A percentile compares a stretch with the other conserved stretches of the same genome.
Conservation (phyloP, 176 grass and related monocot species). For the Poa annua region DNA sequence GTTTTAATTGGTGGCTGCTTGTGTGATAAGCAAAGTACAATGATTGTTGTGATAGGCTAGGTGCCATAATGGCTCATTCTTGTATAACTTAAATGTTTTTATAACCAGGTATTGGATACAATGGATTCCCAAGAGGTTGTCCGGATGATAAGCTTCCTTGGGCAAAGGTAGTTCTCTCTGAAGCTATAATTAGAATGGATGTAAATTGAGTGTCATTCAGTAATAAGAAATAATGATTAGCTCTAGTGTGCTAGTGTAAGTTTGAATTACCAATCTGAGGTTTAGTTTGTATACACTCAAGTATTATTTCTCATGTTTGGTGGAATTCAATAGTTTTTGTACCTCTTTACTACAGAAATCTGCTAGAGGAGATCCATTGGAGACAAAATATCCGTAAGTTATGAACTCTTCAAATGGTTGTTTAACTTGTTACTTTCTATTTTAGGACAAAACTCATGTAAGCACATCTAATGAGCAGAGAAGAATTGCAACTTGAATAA, state of each 20-base stretch:
- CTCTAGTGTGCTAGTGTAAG: background rate
- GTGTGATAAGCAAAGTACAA: background rate
- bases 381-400: constrained; percentile 96
- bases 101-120: constrained; percentile 88
- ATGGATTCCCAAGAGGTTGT: constrained; percentile 99
- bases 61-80: background rate
- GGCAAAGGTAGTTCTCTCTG: constrained; percentile 71
- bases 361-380: constrained; percentile 70
- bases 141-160: constrained; percentile 96
- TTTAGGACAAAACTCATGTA: background rate
- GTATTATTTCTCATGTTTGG: background rate
- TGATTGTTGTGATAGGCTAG: background rate
- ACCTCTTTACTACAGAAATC: constrained; percentile 74
- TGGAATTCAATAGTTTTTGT: background rate
- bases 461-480: background rate
- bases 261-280: background rate
- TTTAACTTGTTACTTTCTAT: background rate
- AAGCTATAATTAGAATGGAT: background rate
- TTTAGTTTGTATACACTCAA: constrained; percentile 12
- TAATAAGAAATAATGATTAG: constrained; percentile 23
- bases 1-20: background rate
- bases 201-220: background rate
- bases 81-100: constrained; percentile 20
- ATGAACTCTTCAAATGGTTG: constrained; percentile 16
- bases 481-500: background rate